phyloP scores from a whole-genome alignment of 441 rosid genomes.

The Corymbia calophylla region DNA sequence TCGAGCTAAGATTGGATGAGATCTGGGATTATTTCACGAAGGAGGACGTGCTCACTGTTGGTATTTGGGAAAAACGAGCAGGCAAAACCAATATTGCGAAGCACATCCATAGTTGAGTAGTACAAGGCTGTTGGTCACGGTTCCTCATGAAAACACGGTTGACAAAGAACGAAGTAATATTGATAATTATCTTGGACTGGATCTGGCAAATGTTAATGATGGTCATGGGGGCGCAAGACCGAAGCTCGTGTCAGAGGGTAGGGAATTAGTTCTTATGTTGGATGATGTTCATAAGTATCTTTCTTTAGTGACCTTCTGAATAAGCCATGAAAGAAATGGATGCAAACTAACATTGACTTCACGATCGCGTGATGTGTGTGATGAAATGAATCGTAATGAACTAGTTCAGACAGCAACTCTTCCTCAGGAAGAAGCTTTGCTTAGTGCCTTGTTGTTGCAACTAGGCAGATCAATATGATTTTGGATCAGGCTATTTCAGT shows the following conservation, averaged over 20 bases:
- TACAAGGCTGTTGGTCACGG: background rate
- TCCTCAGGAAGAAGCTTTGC: background rate
- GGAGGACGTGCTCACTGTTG: background rate
- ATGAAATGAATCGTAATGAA: background rate
- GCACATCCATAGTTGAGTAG: background rate
- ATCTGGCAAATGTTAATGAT: background rate
- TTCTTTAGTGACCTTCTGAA: background rate
- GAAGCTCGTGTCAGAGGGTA: background rate
- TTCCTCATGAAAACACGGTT: background rate
- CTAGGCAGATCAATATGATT: background rate
- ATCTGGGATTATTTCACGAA: background rate
- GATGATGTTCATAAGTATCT: fast-evolving
- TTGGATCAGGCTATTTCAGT: background rate
- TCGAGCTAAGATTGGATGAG: background rate
- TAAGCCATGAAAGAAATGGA: background rate
- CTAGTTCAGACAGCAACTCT: background rate
- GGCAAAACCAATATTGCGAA: background rate
- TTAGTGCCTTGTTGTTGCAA: background rate
- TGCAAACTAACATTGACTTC: background rate
- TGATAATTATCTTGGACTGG: background rate
- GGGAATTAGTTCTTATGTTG: background rate
- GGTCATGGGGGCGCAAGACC: fast-evolving
- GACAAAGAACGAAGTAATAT: background rate
- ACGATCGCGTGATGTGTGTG: background rate
- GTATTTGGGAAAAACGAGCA: too few species aligned